Evolutionary conservation across 306 rosid genomes (phyloP), one percentile per base, ranked within the genome.

Genomic region (Sechiopsis laciniata): DNA sequence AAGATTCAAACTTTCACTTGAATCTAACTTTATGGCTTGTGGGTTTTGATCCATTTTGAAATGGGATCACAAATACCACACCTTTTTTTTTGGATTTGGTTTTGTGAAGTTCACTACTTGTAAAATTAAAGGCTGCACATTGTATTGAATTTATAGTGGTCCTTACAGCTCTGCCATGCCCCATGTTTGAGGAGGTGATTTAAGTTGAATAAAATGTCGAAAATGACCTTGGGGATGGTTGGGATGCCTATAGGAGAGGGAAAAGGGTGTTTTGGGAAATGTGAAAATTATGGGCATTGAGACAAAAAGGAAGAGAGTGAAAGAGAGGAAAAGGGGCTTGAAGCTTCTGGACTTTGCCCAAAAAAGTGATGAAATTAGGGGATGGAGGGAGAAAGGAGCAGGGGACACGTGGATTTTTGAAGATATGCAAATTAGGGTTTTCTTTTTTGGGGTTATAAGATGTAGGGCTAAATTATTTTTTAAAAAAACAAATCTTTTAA

Each of bases 121-220:
- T 16, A 8, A 55, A 19, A 19, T 22, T 8, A n/a, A 53, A 17
- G 70, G 26, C 17, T 2, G 16, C 52, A 35, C 37, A 10, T 64
- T 64, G 52, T 64, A 13, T 37, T 8, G 8, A 52, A n/a, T 64
- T n/a, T 64, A 64, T 64, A 64, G 16, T 64, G 71, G 71, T 64
- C 71, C 71, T 64, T 62, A 1, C 0, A 67, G 19, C 19, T 11
- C 35, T 11, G 32, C 7, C 72, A 67, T 46, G 37, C 55, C 55
- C 29, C 72, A 67, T 45, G 72, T 20, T 42, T 45, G 17, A 45
- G 55, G 56, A 66, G 32, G 2, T 42, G 10, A 24, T 57, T 57
- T 21, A 16, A 21, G 3, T 15, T 8, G 10, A 1, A 0, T 0
- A 10, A 20, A 67, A 67, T 67, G 9, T 45, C 56, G 13, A 46